Base-by-base conservation (phyloP, 495 filamentous ascomycete genomes). In the Rhypophila decipiens region DNA sequence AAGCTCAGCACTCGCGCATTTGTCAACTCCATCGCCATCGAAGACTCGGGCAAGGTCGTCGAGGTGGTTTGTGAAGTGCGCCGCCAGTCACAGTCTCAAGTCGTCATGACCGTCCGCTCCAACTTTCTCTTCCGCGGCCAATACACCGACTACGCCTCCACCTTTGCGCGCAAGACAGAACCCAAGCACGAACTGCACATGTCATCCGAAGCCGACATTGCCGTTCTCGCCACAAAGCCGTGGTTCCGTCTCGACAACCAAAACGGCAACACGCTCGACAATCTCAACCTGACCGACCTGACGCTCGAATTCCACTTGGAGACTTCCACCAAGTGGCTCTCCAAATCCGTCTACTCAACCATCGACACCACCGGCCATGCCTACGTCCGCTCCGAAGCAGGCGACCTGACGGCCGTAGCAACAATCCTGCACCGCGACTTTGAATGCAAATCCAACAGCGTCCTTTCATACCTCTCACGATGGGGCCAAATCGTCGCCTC, bases 371-470 rank as follows among this genome's bases (percentile, higher is more conserved):
- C 10, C 15, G 36, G 36, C 2, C 17, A n/a, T 1, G 36, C 20
- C 15, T n/a, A 38, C n/a, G n/a, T n/a, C n/a, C n/a, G n/a, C n/a
- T n/a, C n/a, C n/a, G n/a, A n/a, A n/a, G n/a, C n/a, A n/a, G n/a
- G n/a, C n/a, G n/a, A n/a, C n/a, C n/a, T n/a, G n/a, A n/a, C n/a
- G n/a, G n/a, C n/a, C n/a, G 86, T 98, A 21, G 93, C 90, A 4
- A 91, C 86, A 33, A 88, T 98, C n/a, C 87, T 95, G 50, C 97
- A 98, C 59, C 83, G 90, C 57, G 86, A 90, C 15, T 88, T 88
- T 40, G 69, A 75, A 20, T 96, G 90, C 37, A 88, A 95, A 57
- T 94, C 94, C 35, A 98, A 98, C 64, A 94, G 94, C 1, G 93
- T 98, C 42, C 83, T 93, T 48, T 94, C 97, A 67, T 98, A 96